Evolutionary conservation across 371 early-diverging fungal species (phyloP), one percentile per base, ranked within the genome.

Genomic region (Mortierella sp.): DNA sequence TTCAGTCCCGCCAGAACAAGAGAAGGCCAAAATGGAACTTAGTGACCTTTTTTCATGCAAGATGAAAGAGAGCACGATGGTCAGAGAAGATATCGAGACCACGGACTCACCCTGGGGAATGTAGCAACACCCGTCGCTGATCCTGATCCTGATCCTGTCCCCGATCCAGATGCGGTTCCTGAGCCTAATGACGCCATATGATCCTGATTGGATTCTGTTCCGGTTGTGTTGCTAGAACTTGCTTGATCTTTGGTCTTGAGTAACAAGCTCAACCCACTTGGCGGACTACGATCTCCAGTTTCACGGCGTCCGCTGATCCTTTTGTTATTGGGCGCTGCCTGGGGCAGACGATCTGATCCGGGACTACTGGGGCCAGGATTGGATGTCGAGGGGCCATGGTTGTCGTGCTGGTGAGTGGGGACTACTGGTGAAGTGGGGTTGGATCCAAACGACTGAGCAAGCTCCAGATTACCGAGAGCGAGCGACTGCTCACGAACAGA

Each of bases 401-500:
- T 40, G 31, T 47, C 44, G 43, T 51, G 40, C 24, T 43, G 50
- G 24, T 51, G 55, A 19, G 57, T 21, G 4, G 51, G n/a, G 4
- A 16, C 6, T 19, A 31, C 5, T 10, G 47, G 71, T n/a, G 67
- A 60, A 25, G 45, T 54, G 19, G 77, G 29, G 25, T 56, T 57
- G 17, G 72, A 60, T 27, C 60, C 66, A 39, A 71, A 54, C 3
- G 71, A 71, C 34, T 65, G 71, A 17, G 53, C 50, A 25, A 54
- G 47, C 34, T 78, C 80, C 28, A 79, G 53, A 43, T 79, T 58
- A 2, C 79, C 86, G 37, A 86, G 62, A 6, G 86, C 87, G 17
- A 88, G 63, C 0, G 88, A 84, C 45, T 88, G 85, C 14, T 87
- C 86, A 45, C 88, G 81, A 45, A 88, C 29, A 12, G 74, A 74